These are phyloP conservation scores for Brettanomyces nanus DNA, from an alignment of 805 yeast species.

Conservation along the genomic window DNA sequence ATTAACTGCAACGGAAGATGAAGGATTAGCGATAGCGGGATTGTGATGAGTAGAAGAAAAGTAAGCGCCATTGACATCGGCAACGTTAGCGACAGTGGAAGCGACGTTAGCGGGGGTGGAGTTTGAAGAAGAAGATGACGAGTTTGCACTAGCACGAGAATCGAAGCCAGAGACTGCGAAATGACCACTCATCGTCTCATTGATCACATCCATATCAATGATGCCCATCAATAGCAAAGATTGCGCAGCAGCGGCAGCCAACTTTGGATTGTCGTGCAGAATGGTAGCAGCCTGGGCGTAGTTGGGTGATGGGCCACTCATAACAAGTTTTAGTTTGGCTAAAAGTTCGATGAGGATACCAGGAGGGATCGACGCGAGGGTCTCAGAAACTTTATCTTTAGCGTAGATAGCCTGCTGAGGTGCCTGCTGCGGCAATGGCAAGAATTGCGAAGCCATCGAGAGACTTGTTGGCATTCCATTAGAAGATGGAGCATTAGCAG, in stretches of 20 bases:
- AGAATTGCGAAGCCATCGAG: constrained; percentile 44
- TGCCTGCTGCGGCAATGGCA: constrained; percentile 40
- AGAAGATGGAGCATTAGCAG: constrained; percentile 24
- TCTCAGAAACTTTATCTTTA: constrained; percentile 53
- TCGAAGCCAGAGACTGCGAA: constrained; percentile 2
- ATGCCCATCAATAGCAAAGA: constrained; percentile 72
- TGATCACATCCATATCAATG: constrained; percentile 60
- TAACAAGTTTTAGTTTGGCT: constrained; percentile 52
- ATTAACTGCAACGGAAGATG: neutral
- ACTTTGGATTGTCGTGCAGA: constrained; percentile 42
- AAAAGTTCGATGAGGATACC: constrained; percentile 61
- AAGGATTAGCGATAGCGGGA: neutral
- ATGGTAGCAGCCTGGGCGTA: constrained; percentile 45
- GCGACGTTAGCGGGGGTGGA: constrained; percentile 4
- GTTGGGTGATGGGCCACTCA: constrained; percentile 43
- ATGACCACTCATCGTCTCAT: constrained; percentile 34
- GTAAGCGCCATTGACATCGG: neutral
- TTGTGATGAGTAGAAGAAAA: neutral
- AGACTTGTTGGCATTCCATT: constrained; percentile 35
- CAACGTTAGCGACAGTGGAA: neutral
- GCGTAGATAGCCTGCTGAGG: constrained; percentile 27
- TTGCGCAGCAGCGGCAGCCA: constrained; percentile 65
- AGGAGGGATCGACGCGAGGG: constrained; percentile 60
- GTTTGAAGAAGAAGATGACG: constrained; percentile 8
- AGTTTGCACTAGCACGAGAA: constrained; percentile 1